Conservation (phyloP, 768 basidiomycete genomes). For the Boletus vermiculosoides region DNA sequence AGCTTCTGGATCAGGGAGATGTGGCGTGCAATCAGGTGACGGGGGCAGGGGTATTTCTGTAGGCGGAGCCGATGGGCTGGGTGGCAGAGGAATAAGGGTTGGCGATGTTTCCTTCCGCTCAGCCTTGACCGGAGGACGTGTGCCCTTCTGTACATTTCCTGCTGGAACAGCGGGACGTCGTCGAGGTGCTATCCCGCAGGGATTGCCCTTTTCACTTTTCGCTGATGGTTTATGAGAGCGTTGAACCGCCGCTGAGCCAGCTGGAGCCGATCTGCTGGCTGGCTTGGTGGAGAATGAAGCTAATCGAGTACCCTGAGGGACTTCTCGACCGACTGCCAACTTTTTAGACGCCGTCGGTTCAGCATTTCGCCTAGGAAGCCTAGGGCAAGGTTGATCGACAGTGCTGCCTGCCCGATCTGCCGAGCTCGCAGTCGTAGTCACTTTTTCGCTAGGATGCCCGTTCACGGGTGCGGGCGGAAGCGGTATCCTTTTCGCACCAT, state of each 20-base stretch:
- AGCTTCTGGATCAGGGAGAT: neutral
- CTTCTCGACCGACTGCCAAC: constrained; percentile 9
- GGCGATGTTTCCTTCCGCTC: constrained; percentile 17
- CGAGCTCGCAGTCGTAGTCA: neutral
- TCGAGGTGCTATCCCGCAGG: neutral
- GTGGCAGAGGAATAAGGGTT: constrained; percentile 19
- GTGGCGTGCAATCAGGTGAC: constrained; percentile 16
- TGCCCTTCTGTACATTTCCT: constrained; percentile 6
- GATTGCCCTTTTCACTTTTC: constrained; percentile 11
- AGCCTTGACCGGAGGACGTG: constrained; percentile 13
- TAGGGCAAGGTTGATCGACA: constrained; percentile 9
- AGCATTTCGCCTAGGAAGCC: constrained; percentile 7
- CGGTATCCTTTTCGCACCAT: constrained; percentile 34
- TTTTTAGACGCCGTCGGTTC: constrained; percentile 4
- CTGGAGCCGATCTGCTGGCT: neutral
- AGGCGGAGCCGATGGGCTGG: constrained; percentile 21
- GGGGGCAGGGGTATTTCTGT: constrained; percentile 20
- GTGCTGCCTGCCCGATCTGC: neutral
- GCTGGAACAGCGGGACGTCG: constrained; percentile 11
- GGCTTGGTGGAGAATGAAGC: constrained; percentile 11
- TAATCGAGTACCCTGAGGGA: constrained; percentile 1
- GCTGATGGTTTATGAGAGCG: constrained; percentile 11
- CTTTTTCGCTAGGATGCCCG: constrained; percentile 2
- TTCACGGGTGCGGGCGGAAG: constrained; percentile 21
- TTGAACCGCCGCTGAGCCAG: neutral